Base-by-base conservation (phyloP, 1,139 yeast genomes). In the Sugiyamaella paludigena region DNA sequence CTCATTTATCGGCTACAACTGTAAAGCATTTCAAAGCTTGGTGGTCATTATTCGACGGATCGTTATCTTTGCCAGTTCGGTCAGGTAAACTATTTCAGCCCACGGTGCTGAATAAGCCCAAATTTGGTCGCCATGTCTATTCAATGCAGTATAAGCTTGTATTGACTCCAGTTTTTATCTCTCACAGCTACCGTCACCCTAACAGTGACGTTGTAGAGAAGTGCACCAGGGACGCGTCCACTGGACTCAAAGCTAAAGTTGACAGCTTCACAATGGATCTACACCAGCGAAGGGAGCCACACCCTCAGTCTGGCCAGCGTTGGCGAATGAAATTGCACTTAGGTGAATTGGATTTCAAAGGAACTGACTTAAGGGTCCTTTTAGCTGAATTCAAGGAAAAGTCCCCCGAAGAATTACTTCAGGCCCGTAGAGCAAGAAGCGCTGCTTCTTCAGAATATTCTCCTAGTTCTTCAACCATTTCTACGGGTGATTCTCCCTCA, bases 131-230 rank as follows among this genome's bases (percentile, higher is more conserved):
- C 5, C 92, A 86, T 59, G 66, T 92, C 36, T 83, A 77, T 63
- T 86, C 96, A 0, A 80, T 88, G 50, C 88, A 92, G 61, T 92
- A 91, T 64, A 83, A 81, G 58, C 77, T 94, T 29, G 77, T 79
- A 24, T 72, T 91, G 43, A 77, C 82, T 29, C 96, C 97, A 1
- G 68, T 91, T 36, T 84, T 79, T 43, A 73, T 91, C 8, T 76
- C 92, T 0, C 94, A 89, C 65, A 74, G 83, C 50, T 84, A 84
- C 58, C 75, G 79, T 55, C 87, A 83, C 59, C 66, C 79, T 7
- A 77, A 79, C 34, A 68, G 75, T 2, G 72, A 70, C 8, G 65
- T 63, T 13, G 58, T 72, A 28, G 68, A 73, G 19, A 77, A 77
- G 40, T 70, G 72, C 40, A 74, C 74, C 47, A 69, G 74, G 33